Evolutionary conservation across 176 grass and related monocot genomes (phyloP).

Genomic region (Oryza glaberrima): DNA sequence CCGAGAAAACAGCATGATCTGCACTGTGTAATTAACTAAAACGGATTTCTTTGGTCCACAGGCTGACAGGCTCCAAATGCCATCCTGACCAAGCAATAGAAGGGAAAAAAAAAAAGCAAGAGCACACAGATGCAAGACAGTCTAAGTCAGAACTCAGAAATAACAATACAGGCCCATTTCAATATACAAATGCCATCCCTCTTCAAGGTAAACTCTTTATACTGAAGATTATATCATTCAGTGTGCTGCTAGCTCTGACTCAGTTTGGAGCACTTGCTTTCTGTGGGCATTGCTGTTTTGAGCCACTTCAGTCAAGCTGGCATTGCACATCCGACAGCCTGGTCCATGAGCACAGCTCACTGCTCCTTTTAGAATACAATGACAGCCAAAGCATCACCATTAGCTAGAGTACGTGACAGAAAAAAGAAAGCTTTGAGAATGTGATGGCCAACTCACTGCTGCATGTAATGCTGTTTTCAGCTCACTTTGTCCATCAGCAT

Average conservation of each 20-base stretch:
- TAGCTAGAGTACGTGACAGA: conserved; percentile 18
- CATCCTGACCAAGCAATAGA: conserved; percentile 1
- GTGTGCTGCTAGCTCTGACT: not conserved
- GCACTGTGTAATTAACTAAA: not conserved
- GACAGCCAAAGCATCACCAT: conserved; percentile 18
- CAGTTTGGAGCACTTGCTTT: not conserved
- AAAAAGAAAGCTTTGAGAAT: conserved; percentile 2
- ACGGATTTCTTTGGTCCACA: not conserved
- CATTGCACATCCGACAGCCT: conserved; percentile 36
- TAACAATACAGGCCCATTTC: not conserved
- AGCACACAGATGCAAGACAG: not conserved
- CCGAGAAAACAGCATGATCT: not conserved
- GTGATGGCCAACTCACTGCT: conserved; percentile 32
- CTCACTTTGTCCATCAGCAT: conserved; percentile 17
- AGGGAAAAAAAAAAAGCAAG: not conserved
- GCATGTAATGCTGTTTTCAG: conserved; percentile 30
- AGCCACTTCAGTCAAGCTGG: conserved; percentile 31
- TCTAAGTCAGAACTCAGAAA: not conserved
- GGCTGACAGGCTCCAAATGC: not conserved
- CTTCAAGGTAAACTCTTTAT: not conserved
- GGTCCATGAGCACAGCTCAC: conserved; percentile 39
- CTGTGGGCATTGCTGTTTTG: conserved; percentile 32
- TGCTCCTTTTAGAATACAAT: conserved; percentile 19
- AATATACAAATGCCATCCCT: not conserved
- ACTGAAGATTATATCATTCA: not conserved